Conservation (phyloP, 805 yeast species). For the Sporopachydermia quercuum region DNA sequence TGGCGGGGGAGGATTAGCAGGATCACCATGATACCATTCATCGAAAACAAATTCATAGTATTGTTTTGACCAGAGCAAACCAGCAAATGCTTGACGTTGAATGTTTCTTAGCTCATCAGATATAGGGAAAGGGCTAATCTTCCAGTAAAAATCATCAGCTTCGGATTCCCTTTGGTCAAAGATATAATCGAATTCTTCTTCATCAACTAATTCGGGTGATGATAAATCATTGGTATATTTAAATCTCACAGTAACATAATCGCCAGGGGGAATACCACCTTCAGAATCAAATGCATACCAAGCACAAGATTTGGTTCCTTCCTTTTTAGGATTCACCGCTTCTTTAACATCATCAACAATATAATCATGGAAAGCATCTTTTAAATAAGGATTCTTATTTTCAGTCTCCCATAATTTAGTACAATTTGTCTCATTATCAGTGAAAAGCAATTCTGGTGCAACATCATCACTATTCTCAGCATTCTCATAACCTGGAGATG, state of each 20-base stretch:
- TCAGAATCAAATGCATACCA: slow-evolving; percentile 66
- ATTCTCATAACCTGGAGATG: slow-evolving; percentile 63
- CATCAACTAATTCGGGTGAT: slow-evolving; percentile 34
- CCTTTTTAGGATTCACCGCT: slow-evolving; percentile 52
- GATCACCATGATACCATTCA: slow-evolving; percentile 83
- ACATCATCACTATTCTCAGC: slow-evolving; percentile 39
- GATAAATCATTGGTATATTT: slow-evolving; percentile 36
- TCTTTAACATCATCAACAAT: slow-evolving; percentile 43
- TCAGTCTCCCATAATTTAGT: slow-evolving; percentile 47
- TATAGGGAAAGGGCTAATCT: slow-evolving; percentile 72
- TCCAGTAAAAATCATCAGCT: slow-evolving; percentile 88
- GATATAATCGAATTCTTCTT: slow-evolving; percentile 53
- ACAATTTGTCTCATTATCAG: slow-evolving; percentile 81
- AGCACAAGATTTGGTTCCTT: slow-evolving; percentile 78
- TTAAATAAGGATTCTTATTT: slow-evolving; percentile 46
- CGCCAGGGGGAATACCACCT: slow-evolving; percentile 76
- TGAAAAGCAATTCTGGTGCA: slow-evolving; percentile 64
- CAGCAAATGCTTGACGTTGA: slow-evolving; percentile 91
- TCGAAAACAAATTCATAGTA: slow-evolving; percentile 75
- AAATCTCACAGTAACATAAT: slow-evolving; percentile 73
- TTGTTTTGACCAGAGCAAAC: slow-evolving; percentile 87
- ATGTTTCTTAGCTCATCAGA: slow-evolving; percentile 65
- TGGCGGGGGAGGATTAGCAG: slow-evolving; percentile 53
- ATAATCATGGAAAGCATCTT: slow-evolving; percentile 86
- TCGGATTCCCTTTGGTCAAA: slow-evolving; percentile 66